Conservation (phyloP, 306 rosid species). For the Acmispon strigosus region DNA sequence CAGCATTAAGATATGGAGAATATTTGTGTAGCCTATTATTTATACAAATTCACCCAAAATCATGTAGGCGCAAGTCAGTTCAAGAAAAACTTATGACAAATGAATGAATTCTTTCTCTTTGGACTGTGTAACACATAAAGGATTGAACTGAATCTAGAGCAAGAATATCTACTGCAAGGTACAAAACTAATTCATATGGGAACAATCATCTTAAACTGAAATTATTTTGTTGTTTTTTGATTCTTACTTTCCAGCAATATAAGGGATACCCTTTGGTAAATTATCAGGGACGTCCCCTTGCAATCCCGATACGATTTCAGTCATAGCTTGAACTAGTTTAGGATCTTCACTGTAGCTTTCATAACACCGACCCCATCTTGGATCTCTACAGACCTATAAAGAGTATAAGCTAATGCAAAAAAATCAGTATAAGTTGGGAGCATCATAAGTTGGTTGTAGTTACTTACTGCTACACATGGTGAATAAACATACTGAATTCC, state of each 20-base stretch:
- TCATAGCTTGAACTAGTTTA: constrained; percentile 34
- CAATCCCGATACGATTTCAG: constrained; percentile 39
- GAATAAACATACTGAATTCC: constrained; percentile 43
- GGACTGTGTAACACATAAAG: background rate
- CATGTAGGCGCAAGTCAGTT: background rate
- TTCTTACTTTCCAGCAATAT: constrained; percentile 37
- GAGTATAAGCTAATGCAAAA: background rate
- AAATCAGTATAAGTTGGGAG: background rate
- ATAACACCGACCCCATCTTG: constrained; percentile 52
- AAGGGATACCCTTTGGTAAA: constrained; percentile 33
- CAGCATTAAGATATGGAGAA: background rate
- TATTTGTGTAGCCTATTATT: background rate
- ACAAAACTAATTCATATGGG: background rate
- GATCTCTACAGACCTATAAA: constrained; percentile 51
- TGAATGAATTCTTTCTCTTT: background rate
- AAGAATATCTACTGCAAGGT: constrained; percentile 7
- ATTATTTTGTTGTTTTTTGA: background rate
- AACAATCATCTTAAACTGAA: background rate
- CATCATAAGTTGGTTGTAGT: background rate
- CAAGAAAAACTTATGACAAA: background rate
- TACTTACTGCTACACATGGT: constrained; percentile 45
- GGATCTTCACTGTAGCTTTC: constrained; percentile 53
- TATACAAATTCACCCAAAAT: background rate
- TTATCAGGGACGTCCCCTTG: constrained; percentile 34
- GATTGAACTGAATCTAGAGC: background rate